These are phyloP conservation scores for Oryza punctata DNA, from an alignment of 176 grass and related monocot species.

Conservation along the genomic window DNA sequence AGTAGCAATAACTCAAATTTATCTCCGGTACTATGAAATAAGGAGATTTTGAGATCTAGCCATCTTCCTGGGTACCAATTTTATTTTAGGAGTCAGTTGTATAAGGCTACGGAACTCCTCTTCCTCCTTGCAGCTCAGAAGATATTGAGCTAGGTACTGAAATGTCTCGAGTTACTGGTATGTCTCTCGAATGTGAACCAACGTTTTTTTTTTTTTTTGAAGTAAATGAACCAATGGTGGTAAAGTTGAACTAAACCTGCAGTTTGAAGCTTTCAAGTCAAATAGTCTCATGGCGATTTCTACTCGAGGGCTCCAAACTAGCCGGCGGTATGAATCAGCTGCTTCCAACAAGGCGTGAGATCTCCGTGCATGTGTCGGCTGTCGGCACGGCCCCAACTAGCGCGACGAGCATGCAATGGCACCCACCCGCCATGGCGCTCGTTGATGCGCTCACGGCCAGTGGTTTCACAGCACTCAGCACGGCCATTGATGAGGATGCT, in stretches of 20 bases:
- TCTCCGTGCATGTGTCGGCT: too few species aligned
- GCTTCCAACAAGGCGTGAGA: too few species aligned
- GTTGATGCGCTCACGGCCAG: too few species aligned
- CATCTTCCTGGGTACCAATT: neutral
- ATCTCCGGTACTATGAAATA: slow-evolving; percentile 27
- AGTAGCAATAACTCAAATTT: slow-evolving; percentile 42
- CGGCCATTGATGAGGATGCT: too few species aligned
- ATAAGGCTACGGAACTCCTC: neutral
- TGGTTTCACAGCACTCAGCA: too few species aligned
- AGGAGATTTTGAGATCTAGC: slow-evolving; percentile 10
- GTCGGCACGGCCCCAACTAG: too few species aligned
- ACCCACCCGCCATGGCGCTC: too few species aligned
- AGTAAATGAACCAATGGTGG: neutral
- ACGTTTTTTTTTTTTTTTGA: neutral
- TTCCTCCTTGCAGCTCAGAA: neutral
- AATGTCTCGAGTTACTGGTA: neutral
- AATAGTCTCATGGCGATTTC: neutral
- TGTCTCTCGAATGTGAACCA: neutral
- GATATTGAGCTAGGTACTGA: neutral
- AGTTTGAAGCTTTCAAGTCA: neutral
- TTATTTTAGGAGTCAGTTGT: neutral
- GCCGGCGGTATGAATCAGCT: too few species aligned
- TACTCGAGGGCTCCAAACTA: too few species aligned
- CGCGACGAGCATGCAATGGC: too few species aligned
- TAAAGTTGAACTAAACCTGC: neutral